Conservation (phyloP, 306 rosid genomes). For the Glycine soja region DNA sequence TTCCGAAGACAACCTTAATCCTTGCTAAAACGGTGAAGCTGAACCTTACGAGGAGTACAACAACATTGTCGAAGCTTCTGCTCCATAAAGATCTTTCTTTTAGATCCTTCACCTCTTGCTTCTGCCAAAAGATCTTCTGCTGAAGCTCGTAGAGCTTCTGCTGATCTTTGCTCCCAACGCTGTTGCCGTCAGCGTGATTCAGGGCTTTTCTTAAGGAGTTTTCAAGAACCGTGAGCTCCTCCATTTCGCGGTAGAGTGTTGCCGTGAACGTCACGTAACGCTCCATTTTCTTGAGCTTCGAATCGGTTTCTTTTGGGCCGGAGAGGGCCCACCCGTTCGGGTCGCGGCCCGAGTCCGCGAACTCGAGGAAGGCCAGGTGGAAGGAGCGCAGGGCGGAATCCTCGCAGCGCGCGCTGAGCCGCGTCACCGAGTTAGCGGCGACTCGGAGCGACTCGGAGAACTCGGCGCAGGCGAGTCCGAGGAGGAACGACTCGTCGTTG, state of each 20-base stretch:
- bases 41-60: conserved; percentile 66
- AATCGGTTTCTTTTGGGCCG: conserved; percentile 68
- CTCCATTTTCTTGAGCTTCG: conserved; percentile 70
- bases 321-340: conserved; percentile 63
- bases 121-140: conserved; percentile 86
- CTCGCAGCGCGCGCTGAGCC: conserved; percentile 58
- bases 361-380: conserved; percentile 55
- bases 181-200: conserved; percentile 35
- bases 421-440: conserved; percentile 59
- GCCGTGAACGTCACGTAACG: conserved; percentile 77
- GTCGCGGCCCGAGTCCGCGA: conserved; percentile 75
- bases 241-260: conserved; percentile 71
- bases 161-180: conserved; percentile 52
- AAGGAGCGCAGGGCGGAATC: conserved; percentile 55
- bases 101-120: conserved; percentile 79
- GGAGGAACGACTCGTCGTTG: conserved; percentile 76
- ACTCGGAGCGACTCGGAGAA: conserved; percentile 62
- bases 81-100: conserved; percentile 83
- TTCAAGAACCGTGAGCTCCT: conserved; percentile 71
- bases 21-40: conserved; percentile 76
- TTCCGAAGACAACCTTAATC: conserved; percentile 78
- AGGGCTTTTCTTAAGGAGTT: conserved; percentile 56
- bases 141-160: conserved; percentile 72
- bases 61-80: conserved; percentile 70
- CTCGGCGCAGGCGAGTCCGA: conserved; percentile 80